Base-by-base conservation (phyloP, 306 rosid genomes). In the Potentilla sterilis region DNA sequence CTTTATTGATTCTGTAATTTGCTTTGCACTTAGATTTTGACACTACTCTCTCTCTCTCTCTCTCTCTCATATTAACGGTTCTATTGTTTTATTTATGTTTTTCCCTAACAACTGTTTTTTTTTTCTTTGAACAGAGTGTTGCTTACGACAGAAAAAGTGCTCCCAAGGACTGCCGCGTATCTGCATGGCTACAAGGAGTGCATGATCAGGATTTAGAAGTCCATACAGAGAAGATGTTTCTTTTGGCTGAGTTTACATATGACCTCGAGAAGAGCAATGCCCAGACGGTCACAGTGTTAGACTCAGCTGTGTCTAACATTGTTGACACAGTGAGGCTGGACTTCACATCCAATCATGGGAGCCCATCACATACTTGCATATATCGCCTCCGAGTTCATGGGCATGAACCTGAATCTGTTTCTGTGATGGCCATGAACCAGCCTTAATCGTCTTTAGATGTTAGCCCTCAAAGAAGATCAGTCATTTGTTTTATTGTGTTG, bases 251-350 rank as follows among this genome's bases (percentile, higher is more conserved):
- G 75, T 88, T 96, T 43, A 82, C 85, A 3, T 96, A 92, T 38
- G 96, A 92, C 77, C 98, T 96, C 22, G 94, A 89, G 84, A 96
- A 86, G 85, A 92, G 97, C 90, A 92, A 96, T 81, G 99, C 98
- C 41, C 99, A 96, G 83, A 96, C 98, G 52, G 87, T 84, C 80
- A 63, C 85, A 51, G 87, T 89, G 62, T 48, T 85, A 79, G 81
- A 78, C 59, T 86, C 89, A 4, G 80, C 85, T 1, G 80, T 81
- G 38, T 48, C 86, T 14, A 74, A 84, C 38, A 72, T 87, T 32
- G 65, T 96, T 2, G 87, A 96, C 88, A 90, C 88, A 2, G 80
- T 96, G 48, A 86, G 93, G 90, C 86, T 96, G 7, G 98, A 90
- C 69, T 92, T 92, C 84, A 86, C 89, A 1, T 92, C 98, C 46